Evolutionary conservation across 2,329 filamentous ascomycete species (phyloP), one percentile per base, ranked within the genome.

Genomic region (Nothophoma quercina): DNA sequence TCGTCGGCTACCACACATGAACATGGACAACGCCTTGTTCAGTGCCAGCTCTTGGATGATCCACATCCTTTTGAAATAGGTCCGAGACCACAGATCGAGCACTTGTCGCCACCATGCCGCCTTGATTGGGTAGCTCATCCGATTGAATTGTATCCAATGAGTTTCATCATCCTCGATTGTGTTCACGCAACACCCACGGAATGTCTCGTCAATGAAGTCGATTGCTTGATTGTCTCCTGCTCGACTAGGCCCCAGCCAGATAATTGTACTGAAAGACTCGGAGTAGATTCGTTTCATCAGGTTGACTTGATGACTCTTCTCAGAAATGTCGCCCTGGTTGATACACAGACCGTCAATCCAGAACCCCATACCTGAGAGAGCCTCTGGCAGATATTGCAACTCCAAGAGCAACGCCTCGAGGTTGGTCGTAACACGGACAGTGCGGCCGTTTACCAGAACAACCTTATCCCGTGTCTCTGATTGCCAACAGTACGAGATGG

Each of bases 301-400:
- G 9, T 8, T n/a, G 8, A 47, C 28, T 7, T 47, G 44, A 4
- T 39, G n/a, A 7, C 28, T 28, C n/a, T 47, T 47, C 15, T 47
- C 44, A 1, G 13, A 6, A 1, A 33, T 16, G 7, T 47, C 35
- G 4, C 5, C 13, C 28, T 47, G 44, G 10, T 47, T 47, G 15
- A 47, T 47, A 7, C 44, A 47, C 9, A 47, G 3, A 3, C 44
- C 44, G 8, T 47, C 44, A 5, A 34, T 16, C 44, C 44, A 49
- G 9, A 42, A 34, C 13, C 29, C 35, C 5, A 40, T 40, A 15
- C 44, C 35, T 15, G 44, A 21, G 10, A 2, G 10, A 4, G 35
- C 35, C 8, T 40, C 44, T 5, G 28, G 28, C n/a, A 34, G 12
- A 1, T 22, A 3, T 6, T 28, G 35, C 4, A 48, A 4, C n/a